phyloP scores from a whole-genome alignment of 2,329 filamentous ascomycete species.

The Exserohilum rostratum region DNA sequence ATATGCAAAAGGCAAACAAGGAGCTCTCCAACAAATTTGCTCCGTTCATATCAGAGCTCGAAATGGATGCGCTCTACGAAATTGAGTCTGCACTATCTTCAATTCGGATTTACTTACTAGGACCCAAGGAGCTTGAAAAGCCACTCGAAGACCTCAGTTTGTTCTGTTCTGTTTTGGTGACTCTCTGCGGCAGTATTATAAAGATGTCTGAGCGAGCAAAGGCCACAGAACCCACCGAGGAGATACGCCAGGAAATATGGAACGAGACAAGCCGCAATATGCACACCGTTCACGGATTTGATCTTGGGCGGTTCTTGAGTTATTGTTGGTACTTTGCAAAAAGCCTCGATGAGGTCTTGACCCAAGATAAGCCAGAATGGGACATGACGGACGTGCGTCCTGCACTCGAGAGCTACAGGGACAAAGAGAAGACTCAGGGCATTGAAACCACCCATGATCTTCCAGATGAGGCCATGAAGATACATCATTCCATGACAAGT shows the following conservation, averaged over 20 bases:
- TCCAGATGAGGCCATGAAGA: slow-evolving; percentile 35
- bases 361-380: slow-evolving; percentile 13
- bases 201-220: slow-evolving; percentile 32
- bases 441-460: slow-evolving; percentile 21
- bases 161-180: slow-evolving; percentile 32
- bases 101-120: slow-evolving; percentile 22
- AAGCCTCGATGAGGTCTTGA: slow-evolving; percentile 26
- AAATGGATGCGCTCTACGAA: slow-evolving; percentile 18
- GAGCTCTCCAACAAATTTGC: slow-evolving; percentile 22
- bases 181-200: slow-evolving; percentile 27
- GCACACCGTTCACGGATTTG: slow-evolving; percentile 19
- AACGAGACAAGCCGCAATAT: slow-evolving; percentile 33
- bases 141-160: slow-evolving; percentile 27
- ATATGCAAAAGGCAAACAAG: slow-evolving; percentile 22
- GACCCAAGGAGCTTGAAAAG: slow-evolving; percentile 9
- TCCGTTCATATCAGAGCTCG: slow-evolving; percentile 22
- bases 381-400: slow-evolving; percentile 29
- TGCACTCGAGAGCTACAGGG: slow-evolving; percentile 26
- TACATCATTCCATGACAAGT: slow-evolving; percentile 28
- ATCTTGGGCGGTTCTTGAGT: slow-evolving; percentile 24
- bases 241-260: slow-evolving; percentile 27
- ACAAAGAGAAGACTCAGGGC: slow-evolving; percentile 23
- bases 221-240: slow-evolving; percentile 10
- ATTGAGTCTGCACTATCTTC: slow-evolving; percentile 23
- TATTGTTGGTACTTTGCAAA: slow-evolving; percentile 33